Percentiles rank a stretch among this genome's conserved stretches.
phyloP scores from a whole-genome alignment of 768 basidiomycete species.

The Tremella fuciformis region DNA sequence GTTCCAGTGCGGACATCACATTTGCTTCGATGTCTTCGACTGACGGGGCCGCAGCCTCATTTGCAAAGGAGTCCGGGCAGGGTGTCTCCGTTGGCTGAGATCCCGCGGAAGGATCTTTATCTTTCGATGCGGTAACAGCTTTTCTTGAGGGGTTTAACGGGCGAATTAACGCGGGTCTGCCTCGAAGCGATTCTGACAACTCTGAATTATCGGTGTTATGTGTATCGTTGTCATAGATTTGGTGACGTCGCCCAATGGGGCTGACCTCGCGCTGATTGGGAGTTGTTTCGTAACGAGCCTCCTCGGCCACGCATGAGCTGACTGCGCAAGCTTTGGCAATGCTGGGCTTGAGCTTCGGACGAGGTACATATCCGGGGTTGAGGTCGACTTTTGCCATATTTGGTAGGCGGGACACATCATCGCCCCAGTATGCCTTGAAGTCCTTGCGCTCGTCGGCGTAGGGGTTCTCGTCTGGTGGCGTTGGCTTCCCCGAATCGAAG shows the following conservation, averaged over 20 bases:
- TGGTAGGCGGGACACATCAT: not conserved
- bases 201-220: not conserved
- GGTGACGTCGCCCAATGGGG: not conserved
- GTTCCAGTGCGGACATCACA: no score
- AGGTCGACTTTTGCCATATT: not conserved
- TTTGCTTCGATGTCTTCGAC: no score
- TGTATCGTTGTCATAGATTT: not conserved
- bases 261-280: not conserved
- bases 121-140: no score
- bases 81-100: no score
- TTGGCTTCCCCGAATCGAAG: not conserved
- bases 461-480: not conserved
- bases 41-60: no score
- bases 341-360: not conserved
- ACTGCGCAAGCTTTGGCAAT: not conserved
- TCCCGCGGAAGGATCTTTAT: no score
- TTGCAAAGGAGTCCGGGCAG: no score
- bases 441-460: slow-evolving; percentile 5
- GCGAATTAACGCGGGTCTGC: not conserved
- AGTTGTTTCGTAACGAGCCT: not conserved
- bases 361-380: not conserved
- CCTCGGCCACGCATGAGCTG: not conserved
- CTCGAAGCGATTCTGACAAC: not conserved
- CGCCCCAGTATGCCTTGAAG: slow-evolving; percentile 6
- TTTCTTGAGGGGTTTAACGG: no score